Conservation (phyloP, 352 stramenopile genomes). For the Phytophthora pistaciae region DNA sequence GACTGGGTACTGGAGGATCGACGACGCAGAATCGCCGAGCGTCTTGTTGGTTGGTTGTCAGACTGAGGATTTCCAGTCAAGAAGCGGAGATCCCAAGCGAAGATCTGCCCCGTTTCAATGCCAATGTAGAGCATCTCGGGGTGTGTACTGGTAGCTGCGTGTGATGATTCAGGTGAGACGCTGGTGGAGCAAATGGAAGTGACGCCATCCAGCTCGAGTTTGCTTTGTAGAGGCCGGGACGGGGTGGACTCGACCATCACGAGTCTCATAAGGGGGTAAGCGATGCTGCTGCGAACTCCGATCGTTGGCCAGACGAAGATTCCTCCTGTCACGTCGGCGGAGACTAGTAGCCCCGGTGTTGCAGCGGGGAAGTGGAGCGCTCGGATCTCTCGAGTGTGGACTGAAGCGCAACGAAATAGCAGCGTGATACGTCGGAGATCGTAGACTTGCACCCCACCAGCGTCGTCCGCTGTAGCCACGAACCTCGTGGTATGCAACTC, state of each 20-base stretch:
- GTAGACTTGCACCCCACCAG: slow-evolving; percentile 66
- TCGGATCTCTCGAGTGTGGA: slow-evolving; percentile 58
- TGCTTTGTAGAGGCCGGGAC: slow-evolving; percentile 9
- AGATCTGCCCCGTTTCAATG: slow-evolving; percentile 32
- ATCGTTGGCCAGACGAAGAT: slow-evolving; percentile 62
- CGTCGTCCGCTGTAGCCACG: slow-evolving; percentile 67
- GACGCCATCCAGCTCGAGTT: slow-evolving; percentile 29
- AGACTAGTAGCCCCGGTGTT: slow-evolving; percentile 49
- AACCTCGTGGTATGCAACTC: slow-evolving; percentile 34
- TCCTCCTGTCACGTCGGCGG: slow-evolving; percentile 47
- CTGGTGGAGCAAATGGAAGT: slow-evolving; percentile 35
- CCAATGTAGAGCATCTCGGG: slow-evolving; percentile 33
- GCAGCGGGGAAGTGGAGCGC: slow-evolving; percentile 59
- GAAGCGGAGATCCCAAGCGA: slow-evolving; percentile 28
- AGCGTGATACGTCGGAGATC: slow-evolving; percentile 71
- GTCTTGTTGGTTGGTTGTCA: slow-evolving; percentile 10
- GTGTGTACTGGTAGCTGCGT: background rate
- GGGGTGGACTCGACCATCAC: slow-evolving; percentile 18
- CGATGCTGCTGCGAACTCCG: slow-evolving; percentile 20
- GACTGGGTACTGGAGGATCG: slow-evolving; percentile 10
- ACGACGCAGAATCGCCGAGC: slow-evolving; percentile 27
- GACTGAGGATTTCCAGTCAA: slow-evolving; percentile 12
- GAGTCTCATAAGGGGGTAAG: slow-evolving; percentile 27
- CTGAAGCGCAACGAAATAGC: slow-evolving; percentile 54
- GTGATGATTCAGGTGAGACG: background rate